phyloP scores from a whole-genome alignment of 2,329 filamentous ascomycete species.

The Colletotrichum sp. region DNA sequence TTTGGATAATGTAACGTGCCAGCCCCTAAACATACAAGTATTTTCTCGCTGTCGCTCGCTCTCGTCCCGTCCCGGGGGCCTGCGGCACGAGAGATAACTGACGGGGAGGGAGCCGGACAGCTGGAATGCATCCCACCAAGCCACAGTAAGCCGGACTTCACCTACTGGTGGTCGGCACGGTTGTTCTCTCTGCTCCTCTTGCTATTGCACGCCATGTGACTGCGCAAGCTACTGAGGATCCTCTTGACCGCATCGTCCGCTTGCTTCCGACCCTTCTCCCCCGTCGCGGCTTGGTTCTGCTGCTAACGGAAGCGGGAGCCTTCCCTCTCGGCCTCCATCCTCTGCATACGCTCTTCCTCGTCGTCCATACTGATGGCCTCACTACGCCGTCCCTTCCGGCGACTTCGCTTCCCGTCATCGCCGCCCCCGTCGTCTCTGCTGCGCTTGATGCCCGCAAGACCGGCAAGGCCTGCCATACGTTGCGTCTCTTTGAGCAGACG shows the following conservation, averaged over 20 bases:
- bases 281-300: background rate
- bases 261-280: background rate
- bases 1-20: background rate
- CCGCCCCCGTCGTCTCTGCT: constrained; percentile 48
- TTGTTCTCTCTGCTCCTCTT: background rate
- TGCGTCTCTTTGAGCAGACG: constrained; percentile 73
- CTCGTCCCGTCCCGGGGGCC: background rate
- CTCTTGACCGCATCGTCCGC: background rate
- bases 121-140: background rate
- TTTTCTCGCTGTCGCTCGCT: background rate
- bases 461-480: constrained; percentile 61
- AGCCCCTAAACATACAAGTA: background rate
- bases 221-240: background rate
- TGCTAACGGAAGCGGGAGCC: constrained; percentile 51
- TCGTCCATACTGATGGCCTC: constrained; percentile 53
- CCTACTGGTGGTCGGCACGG: background rate
- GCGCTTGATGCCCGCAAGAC: constrained; percentile 54
- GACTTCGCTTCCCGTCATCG: constrained; percentile 37
- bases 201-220: background rate
- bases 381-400: constrained; percentile 54
- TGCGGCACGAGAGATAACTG: background rate
- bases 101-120: background rate
- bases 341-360: constrained; percentile 57
- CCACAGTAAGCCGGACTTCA: background rate
- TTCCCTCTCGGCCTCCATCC: constrained; percentile 66